Evolutionary conservation across 1,284 basidiomycete species (phyloP).

Genomic region (Vanrija sp.): DNA sequence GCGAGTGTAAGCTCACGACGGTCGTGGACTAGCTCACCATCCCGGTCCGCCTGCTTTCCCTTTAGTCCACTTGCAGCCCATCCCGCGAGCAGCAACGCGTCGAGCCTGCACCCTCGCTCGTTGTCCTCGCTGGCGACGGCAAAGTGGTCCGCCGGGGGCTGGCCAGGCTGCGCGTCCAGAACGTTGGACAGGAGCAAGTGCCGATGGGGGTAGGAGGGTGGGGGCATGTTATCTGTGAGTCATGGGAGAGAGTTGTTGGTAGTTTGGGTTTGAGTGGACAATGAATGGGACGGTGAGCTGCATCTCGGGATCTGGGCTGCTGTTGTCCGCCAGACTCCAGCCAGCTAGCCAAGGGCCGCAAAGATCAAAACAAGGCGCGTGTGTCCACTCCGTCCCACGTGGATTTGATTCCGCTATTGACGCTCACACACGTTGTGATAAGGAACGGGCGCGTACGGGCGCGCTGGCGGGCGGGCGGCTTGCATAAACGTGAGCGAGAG

Average conservation of each 20-base stretch:
- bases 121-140: constrained; percentile 4
- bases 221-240: constrained; percentile 16
- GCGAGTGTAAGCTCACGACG: neutral
- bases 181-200: constrained; percentile 20
- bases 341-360: no score
- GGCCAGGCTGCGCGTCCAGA: constrained; percentile 12
- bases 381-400: no score
- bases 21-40: constrained; percentile 8
- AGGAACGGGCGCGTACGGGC: no score
- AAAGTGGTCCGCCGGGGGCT: constrained; percentile 11
- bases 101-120: constrained; percentile 17
- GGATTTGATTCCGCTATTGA: no score
- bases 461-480: no score
- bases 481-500: no score
- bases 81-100: constrained; percentile 16
- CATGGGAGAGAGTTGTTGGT: no score
- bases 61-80: constrained; percentile 13
- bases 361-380: constrained; percentile 4
- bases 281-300: no score
- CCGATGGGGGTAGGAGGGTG: constrained; percentile 23
- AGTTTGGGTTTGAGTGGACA: no score
- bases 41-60: constrained; percentile 6
- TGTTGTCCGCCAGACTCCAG: no score
- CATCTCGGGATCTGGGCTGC: no score
- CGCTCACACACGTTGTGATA: no score